Conservation (phyloP, 1,284 basidiomycete genomes). For the Cronartium ribicola region DNA sequence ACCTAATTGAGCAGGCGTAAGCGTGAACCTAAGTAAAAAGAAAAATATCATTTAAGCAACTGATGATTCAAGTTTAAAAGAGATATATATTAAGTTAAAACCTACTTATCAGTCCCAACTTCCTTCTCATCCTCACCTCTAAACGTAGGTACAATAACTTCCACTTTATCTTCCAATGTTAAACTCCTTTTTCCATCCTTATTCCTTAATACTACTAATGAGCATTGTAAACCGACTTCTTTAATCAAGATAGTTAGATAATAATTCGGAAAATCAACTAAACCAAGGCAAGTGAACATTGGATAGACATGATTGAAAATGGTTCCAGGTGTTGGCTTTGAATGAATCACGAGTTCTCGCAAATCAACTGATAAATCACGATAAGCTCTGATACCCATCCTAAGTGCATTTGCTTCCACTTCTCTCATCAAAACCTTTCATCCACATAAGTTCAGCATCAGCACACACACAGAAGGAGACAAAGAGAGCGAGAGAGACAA, state of each 20-base stretch:
- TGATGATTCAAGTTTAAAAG: not conserved
- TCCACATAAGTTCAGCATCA: not conserved
- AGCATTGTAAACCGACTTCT: slow-evolving; percentile 20
- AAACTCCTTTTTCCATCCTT: not conserved
- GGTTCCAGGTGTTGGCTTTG: not conserved
- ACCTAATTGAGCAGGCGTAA: slow-evolving; percentile 23
- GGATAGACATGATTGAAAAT: slow-evolving; percentile 18
- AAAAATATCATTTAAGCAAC: not conserved
- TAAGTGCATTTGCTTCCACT: slow-evolving; percentile 24
- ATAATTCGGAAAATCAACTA: slow-evolving; percentile 25
- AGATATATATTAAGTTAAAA: not conserved
- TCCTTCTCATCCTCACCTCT: slow-evolving; percentile 22
- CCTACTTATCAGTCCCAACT: slow-evolving; percentile 16
- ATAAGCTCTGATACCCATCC: slow-evolving; percentile 18
- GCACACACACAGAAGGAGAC: too few relatives aligned
- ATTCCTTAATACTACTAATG: slow-evolving; percentile 10
- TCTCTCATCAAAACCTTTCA: slow-evolving; percentile 30
- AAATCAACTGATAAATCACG: slow-evolving; percentile 23
- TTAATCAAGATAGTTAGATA: slow-evolving; percentile 29
- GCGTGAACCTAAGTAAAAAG: slow-evolving; percentile 19
- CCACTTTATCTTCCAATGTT: slow-evolving; percentile 10
- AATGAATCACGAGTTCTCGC: slow-evolving; percentile 1
- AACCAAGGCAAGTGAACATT: slow-evolving; percentile 19
- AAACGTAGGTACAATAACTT: slow-evolving; percentile 5
- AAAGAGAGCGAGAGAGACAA: not conserved